A percentile compares a stretch with the other conserved stretches of the same genome.
These are phyloP conservation scores for Thalassiosira exigua DNA, from an alignment of 352 stramenopile genomes.

Conservation along the genomic window DNA sequence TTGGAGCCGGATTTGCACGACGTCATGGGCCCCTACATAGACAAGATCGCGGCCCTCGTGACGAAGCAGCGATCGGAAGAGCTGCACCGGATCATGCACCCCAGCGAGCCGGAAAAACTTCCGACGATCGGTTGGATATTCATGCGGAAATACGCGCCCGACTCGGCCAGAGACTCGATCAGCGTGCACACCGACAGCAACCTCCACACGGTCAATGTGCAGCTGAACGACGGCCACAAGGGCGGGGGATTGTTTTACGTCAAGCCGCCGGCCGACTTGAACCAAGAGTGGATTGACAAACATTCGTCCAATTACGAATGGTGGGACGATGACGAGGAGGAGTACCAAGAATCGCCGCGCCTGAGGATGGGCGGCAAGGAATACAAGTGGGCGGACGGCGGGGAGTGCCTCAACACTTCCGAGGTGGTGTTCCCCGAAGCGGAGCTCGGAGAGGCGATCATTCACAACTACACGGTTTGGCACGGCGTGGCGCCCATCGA, in stretches of 20 bases:
- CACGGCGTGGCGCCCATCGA: conserved; percentile 41
- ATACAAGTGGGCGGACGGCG: conserved; percentile 27
- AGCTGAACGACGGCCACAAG: conserved; percentile 38
- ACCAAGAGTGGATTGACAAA: conserved; percentile 8
- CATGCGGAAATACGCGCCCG: conserved; percentile 39
- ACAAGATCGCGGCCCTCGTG: conserved; percentile 24
- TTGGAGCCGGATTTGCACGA: too few species aligned
- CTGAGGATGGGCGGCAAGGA: background rate
- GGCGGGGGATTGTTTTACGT: conserved; percentile 45
- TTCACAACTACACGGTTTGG: conserved; percentile 50
- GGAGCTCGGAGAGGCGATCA: conserved; percentile 22
- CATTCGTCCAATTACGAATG: conserved; percentile 3
- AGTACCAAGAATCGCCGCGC: background rate
- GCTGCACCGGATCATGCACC: conserved; percentile 7
- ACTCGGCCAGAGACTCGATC: conserved; percentile 20
- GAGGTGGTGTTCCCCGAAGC: conserved; percentile 41
- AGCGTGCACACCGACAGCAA: conserved; percentile 35
- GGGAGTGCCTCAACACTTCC: conserved; percentile 27
- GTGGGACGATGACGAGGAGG: background rate
- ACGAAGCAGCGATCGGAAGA: conserved; percentile 13
- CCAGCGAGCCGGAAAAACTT: conserved; percentile 12
- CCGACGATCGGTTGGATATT: conserved; percentile 43
- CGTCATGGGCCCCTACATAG: conserved; percentile 32
- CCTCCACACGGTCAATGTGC: conserved; percentile 40
- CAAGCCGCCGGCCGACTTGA: conserved; percentile 8